Evolutionary conservation across 371 early-diverging fungal species (phyloP).

Genomic region (Cokeromyces recurvatus): DNA sequence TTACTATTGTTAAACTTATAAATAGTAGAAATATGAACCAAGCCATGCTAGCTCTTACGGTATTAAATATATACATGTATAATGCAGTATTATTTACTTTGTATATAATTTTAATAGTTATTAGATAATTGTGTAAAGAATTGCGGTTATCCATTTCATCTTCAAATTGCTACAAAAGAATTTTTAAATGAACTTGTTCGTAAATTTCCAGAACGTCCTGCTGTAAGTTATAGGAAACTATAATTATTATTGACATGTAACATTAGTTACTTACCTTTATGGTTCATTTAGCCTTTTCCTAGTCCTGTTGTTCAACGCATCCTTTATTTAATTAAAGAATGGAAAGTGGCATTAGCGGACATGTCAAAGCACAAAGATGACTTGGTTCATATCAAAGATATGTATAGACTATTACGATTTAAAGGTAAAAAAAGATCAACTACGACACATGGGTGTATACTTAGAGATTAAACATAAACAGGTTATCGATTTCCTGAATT

Average conservation of each 20-base stretch:
- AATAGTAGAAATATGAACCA: slow-evolving; percentile 72
- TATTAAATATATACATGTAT: too few species aligned
- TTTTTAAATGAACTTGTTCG: slow-evolving; percentile 95
- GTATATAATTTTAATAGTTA: slow-evolving; percentile 45
- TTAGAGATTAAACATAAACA: neutral
- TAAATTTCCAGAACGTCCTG: slow-evolving; percentile 88
- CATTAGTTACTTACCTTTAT: neutral
- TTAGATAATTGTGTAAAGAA: slow-evolving; percentile 96
- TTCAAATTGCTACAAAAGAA: slow-evolving; percentile 92
- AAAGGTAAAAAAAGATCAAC: too few species aligned
- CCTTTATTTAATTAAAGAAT: slow-evolving; percentile 90
- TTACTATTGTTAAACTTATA: slow-evolving; percentile 72
- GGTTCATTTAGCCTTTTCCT: slow-evolving; percentile 28
- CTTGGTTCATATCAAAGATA: slow-evolving; percentile 88
- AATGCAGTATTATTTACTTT: too few species aligned
- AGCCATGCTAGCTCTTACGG: slow-evolving; percentile 75
- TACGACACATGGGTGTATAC: neutral
- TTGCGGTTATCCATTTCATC: slow-evolving; percentile 96
- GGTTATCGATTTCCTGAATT: slow-evolving; percentile 86
- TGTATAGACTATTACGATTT: slow-evolving; percentile 84
- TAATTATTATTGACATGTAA: neutral
- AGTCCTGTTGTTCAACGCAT: slow-evolving; percentile 79
- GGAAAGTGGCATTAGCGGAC: slow-evolving; percentile 86
- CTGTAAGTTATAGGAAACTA: slow-evolving; percentile 52
- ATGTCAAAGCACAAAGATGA: slow-evolving; percentile 90